Evolutionary conservation across 192 early-diverging fungal genomes (phyloP).

Genomic region (Rhizoclosmatium globosum): DNA sequence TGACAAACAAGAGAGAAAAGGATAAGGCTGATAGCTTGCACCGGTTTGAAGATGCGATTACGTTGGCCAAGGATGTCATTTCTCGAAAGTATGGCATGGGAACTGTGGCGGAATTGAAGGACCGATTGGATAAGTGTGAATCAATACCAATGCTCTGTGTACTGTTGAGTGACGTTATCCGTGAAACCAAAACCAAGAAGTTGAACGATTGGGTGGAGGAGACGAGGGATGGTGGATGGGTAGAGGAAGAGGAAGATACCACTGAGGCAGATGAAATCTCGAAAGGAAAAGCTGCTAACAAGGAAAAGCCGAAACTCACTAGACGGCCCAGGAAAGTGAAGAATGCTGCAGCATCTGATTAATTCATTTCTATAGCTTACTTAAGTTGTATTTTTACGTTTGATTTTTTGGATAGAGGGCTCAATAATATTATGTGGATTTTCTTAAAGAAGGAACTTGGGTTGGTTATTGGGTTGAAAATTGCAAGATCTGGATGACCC

Average conservation of each 20-base stretch:
- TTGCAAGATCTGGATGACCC: too few species aligned
- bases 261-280: conserved; percentile 12
- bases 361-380: neutral
- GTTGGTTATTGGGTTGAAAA: too few species aligned
- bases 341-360: neutral
- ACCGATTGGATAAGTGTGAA: conserved; percentile 24
- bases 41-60: neutral
- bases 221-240: conserved; percentile 32
- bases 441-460: too few species aligned
- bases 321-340: conserved; percentile 15
- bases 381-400: neutral
- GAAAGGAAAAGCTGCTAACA: neutral
- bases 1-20: neutral
- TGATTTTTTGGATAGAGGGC: neutral
- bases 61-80: neutral
- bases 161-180: conserved; percentile 17
- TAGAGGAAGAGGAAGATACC: conserved; percentile 31
- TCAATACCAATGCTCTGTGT: conserved; percentile 25
- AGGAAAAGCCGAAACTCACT: conserved; percentile 11
- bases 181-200: conserved; percentile 8
- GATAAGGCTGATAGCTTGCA: neutral
- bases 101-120: conserved; percentile 15
- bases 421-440: neutral
- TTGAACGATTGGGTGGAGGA: conserved; percentile 27
- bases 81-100: conserved; percentile 8